Evolutionary conservation across 352 stramenopile species (phyloP).

Genomic region (Pythium phragmitis): DNA sequence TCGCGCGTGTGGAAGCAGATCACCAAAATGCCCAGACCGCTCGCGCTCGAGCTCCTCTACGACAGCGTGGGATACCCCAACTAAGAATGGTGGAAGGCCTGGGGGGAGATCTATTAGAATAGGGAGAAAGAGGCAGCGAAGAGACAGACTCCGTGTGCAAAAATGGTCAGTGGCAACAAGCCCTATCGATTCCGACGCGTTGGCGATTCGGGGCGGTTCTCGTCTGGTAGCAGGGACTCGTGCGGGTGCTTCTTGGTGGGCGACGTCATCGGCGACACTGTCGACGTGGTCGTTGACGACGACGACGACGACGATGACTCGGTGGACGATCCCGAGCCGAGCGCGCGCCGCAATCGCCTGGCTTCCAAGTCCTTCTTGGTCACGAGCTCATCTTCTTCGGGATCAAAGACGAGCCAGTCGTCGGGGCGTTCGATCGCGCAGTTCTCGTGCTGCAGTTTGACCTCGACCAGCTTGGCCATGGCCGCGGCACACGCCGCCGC

Average conservation of each 20-base stretch:
- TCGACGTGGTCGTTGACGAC: constrained; percentile 15
- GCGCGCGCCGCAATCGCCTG: constrained; percentile 12
- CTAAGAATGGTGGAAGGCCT: neutral
- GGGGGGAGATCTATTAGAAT: constrained; percentile 12
- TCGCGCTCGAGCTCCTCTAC: constrained; percentile 54
- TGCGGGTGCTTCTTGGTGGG: constrained; percentile 17
- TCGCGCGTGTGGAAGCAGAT: constrained; percentile 72
- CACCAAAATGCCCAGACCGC: constrained; percentile 33
- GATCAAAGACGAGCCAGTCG: constrained; percentile 78
- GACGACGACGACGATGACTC: constrained; percentile 10
- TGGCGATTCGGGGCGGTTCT: neutral
- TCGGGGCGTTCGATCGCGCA: constrained; percentile 53
- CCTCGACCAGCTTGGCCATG: constrained; percentile 54
- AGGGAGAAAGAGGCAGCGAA: neutral
- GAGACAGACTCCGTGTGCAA: neutral
- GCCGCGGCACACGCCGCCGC: constrained; percentile 27
- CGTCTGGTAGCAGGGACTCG: neutral
- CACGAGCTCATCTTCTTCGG: constrained; percentile 54
- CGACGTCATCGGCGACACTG: constrained; percentile 12
- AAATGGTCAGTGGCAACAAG: neutral
- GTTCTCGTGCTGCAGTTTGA: constrained; percentile 59
- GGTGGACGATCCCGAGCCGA: constrained; percentile 9
- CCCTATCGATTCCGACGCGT: constrained; percentile 1
- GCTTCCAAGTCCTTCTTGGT: constrained; percentile 41
- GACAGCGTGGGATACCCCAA: neutral